Conservation (phyloP, 2,329 filamentous ascomycete genomes). For the Penicillium sp. region DNA sequence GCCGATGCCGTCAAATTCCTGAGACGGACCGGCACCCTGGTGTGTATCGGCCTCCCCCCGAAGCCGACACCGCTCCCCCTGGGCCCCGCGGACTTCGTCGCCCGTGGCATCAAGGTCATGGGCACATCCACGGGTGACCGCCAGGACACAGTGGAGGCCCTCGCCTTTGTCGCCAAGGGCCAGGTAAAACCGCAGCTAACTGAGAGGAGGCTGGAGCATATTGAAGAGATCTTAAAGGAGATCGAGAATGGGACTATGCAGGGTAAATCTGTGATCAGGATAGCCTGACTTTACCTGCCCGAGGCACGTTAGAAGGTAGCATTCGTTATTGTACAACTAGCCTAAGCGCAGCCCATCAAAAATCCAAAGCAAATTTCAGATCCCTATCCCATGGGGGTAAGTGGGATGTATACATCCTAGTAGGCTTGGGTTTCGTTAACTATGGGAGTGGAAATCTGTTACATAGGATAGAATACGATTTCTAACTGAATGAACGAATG, state of each 20-base stretch:
- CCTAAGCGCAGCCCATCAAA: no score
- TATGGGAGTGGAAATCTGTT: no score
- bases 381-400: no score
- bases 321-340: no score
- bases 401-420: no score
- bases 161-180: conserved; percentile 15
- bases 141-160: conserved; percentile 15
- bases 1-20: conserved; percentile 17
- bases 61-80: conserved; percentile 8
- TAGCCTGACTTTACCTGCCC: no score
- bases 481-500: no score
- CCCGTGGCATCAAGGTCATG: conserved; percentile 15
- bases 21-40: conserved; percentile 8
- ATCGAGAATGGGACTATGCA: conserved; percentile 6
- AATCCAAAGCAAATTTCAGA: no score
- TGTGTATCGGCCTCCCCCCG: conserved; percentile 11
- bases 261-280: conserved; percentile 5
- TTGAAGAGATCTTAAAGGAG: conserved; percentile 8
- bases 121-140: conserved; percentile 17
- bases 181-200: conserved; percentile 22
- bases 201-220: conserved; percentile 17
- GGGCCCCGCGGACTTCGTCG: conserved; percentile 18
- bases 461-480: no score
- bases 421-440: no score
- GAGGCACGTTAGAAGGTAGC: no score